Evolutionary conservation across 2,329 filamentous ascomycete genomes (phyloP), one percentile per base, ranked within the genome.

Genomic region (Aspergillus pseudoviridinutans): DNA sequence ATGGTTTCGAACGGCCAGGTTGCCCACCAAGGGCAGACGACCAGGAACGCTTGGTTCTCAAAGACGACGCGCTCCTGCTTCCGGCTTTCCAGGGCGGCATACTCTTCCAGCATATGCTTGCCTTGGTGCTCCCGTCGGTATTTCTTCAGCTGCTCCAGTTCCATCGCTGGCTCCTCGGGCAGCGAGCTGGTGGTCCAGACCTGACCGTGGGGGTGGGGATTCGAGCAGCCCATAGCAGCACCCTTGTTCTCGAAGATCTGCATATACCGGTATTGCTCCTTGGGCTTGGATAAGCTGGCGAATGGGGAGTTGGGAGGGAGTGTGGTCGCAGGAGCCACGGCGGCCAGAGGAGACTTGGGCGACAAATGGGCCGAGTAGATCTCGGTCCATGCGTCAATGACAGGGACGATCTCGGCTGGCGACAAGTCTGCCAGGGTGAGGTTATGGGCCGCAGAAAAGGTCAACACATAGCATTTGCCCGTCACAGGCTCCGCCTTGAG

Each of bases 191-290:
- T 96, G 2, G 91, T 94, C 94, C 94, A 99, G 61, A 97, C 83
- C 74, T 99, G 94, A 58, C 94, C 93, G 76, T 99, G 94, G 0
- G 94, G 94, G 74, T 99, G 94, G 0, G 94, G 94, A 74, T 99
- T 99, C 1, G 93, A 97, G 80, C 94, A 99, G 53, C 94, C 94
- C 94, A 99, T 99, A 10, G 93, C 91, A 1, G 90, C 87, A 53
- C 94, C 94, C 78, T 99, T 99, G 80, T 99, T 99, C 78, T 99
- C 94, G 62, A 99, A 99, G 63, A 99, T 97, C 73, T 99, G 94
- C 92, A 99, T 97, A 78, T 96, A 97, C 54, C 89, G 86, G 68
- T 96, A 91, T 75, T 96, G 91, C 54, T 89, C 84, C 53, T 82
- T 85, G 4, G 91, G 88, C 28, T 78, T 76, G 7, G 77, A 65